phyloP scores from a whole-genome alignment of 129 eudicot species.

The Tagetes erecta region DNA sequence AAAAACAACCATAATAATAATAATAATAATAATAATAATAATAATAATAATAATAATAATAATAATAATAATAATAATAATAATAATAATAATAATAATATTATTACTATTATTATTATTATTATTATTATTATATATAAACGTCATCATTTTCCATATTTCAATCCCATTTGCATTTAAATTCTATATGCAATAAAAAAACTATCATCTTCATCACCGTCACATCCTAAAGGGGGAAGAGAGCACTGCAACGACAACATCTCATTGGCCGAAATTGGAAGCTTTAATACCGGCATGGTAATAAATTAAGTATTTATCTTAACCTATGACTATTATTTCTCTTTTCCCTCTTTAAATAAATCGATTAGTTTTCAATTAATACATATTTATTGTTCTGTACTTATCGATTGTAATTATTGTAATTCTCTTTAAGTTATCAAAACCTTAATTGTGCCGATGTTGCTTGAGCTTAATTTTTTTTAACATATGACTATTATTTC shows the following conservation, averaged over 20 bases:
- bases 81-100: too few species aligned
- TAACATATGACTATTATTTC: slow-evolving; percentile 1
- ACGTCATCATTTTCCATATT: slow-evolving; percentile 18
- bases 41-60: too few species aligned
- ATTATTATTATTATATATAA: neutral
- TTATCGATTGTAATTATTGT: slow-evolving; percentile 20
- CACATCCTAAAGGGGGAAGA: slow-evolving; percentile 30
- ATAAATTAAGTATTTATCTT: slow-evolving; percentile 17
- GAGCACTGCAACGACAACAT: slow-evolving; percentile 33
- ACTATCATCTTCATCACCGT: slow-evolving; percentile 42
- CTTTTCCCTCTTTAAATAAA: neutral
- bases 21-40: too few species aligned
- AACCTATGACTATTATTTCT: slow-evolving; percentile 2
- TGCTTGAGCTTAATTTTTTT: slow-evolving; percentile 3
- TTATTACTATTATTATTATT: too few species aligned
- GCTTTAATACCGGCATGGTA: slow-evolving; percentile 16
- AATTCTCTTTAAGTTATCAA: slow-evolving; percentile 25
- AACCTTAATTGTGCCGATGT: slow-evolving; percentile 32
- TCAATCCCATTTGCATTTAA: slow-evolving; percentile 29
- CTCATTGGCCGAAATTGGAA: slow-evolving; percentile 29
- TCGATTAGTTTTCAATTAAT: slow-evolving; percentile 16
- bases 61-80: too few species aligned
- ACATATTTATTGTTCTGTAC: slow-evolving; percentile 17
- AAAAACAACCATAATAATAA: slow-evolving; percentile 5
- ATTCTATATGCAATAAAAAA: slow-evolving; percentile 21